Percentiles rank a stretch among this genome's conserved stretches.
Evolutionary conservation across 2,329 filamentous ascomycete species (phyloP).

Genomic region (Didymellaceae sp.): DNA sequence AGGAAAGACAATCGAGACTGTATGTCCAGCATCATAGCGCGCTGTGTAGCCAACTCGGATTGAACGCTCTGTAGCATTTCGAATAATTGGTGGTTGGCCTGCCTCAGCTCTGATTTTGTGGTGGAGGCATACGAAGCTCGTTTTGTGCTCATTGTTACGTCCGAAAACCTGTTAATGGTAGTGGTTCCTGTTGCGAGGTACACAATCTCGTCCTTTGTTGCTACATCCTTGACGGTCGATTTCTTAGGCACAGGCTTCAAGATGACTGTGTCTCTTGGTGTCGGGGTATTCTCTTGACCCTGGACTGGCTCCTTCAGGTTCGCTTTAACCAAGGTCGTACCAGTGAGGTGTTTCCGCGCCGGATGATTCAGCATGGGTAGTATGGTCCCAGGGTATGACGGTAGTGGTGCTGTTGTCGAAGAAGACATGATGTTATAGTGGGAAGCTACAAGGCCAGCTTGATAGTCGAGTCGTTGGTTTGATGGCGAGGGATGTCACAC

Average conservation of each 20-base stretch:
- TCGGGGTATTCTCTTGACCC: neutral
- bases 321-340: constrained; percentile 9
- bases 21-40: constrained; percentile 37
- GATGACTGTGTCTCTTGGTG: neutral
- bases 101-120: constrained; percentile 34
- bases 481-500: constrained; percentile 7
- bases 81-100: constrained; percentile 34
- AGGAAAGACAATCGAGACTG: constrained; percentile 38
- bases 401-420: constrained; percentile 8
- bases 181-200: constrained; percentile 7
- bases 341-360: constrained; percentile 12
- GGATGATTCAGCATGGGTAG: constrained; percentile 9
- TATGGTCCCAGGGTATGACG: constrained; percentile 11
- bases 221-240: neutral
- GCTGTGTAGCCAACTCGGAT: constrained; percentile 33
- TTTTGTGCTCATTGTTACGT: constrained; percentile 22
- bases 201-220: constrained; percentile 1
- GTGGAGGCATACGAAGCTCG: constrained; percentile 32
- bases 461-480: constrained; percentile 1
- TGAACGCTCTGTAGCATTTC: constrained; percentile 41
- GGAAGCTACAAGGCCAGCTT: constrained; percentile 7
- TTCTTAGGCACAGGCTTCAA: neutral
- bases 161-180: constrained; percentile 14
- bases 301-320: constrained; percentile 6
- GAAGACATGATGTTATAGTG: constrained; percentile 6